Percentiles rank a stretch among this genome's conserved stretches.
Conservation (phyloP, 495 filamentous ascomycete genomes). For the Aspergillus ostianus region DNA sequence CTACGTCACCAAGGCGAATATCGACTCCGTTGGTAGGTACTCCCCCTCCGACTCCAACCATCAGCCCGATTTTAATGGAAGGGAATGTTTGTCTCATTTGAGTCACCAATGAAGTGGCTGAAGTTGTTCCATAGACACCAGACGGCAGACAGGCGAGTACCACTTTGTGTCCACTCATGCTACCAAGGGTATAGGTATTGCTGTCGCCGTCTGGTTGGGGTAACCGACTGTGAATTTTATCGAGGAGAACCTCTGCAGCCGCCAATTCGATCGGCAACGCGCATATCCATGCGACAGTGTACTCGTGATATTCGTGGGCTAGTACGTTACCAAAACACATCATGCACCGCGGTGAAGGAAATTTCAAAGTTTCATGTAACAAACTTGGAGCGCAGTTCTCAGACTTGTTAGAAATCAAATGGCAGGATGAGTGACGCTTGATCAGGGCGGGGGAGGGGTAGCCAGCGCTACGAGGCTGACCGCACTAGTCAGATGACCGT, state of each 20-base stretch:
- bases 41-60: constrained; percentile 35
- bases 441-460: neutral
- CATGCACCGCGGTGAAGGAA: neutral
- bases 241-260: neutral
- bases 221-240: neutral
- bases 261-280: neutral
- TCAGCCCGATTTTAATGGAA: constrained; percentile 30
- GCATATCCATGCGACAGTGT: constrained; percentile 1
- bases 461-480: neutral
- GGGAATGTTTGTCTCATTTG: constrained; percentile 25
- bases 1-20: constrained; percentile 33
- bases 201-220: constrained; percentile 14
- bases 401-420: neutral
- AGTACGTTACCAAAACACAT: neutral
- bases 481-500: neutral
- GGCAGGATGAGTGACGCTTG: neutral
- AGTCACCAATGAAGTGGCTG: constrained; percentile 20
- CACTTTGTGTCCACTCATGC: constrained; percentile 41
- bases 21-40: constrained; percentile 19
- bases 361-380: neutral
- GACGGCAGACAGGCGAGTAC: constrained; percentile 45
- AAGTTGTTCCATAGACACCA: constrained; percentile 20
- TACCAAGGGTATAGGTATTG: constrained; percentile 30
- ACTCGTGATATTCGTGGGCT: neutral
- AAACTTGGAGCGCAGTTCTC: neutral